phyloP scores from a whole-genome alignment of 345 rosid species.

The Geranium brycei region DNA sequence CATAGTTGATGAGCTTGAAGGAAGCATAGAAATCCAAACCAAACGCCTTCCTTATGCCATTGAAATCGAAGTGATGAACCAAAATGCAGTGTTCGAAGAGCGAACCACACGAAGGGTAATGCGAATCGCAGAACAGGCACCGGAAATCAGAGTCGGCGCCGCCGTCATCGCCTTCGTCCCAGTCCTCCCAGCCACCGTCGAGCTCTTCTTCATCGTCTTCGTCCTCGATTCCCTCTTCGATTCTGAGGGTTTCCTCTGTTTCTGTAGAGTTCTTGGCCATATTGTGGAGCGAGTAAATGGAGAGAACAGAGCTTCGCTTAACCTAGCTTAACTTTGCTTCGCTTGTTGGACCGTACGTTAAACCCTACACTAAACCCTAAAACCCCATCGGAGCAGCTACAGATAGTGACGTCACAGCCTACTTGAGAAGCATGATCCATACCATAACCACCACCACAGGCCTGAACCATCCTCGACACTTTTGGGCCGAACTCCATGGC shows the following conservation, averaged over 20 bases:
- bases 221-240: slow-evolving; percentile 13
- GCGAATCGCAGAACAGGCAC: slow-evolving; percentile 61
- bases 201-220: slow-evolving; percentile 22
- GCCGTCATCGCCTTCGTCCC: slow-evolving; percentile 37
- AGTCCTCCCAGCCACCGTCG: slow-evolving; percentile 48
- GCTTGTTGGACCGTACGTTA: background rate
- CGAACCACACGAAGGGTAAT: slow-evolving; percentile 30
- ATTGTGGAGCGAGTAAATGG: background rate
- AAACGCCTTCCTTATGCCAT: slow-evolving; percentile 29
- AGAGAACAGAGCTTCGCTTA: background rate
- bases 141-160: slow-evolving; percentile 29
- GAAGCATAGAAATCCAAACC: slow-evolving; percentile 61
- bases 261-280: slow-evolving; percentile 11
- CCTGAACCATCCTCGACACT: too few relatives aligned
- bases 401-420: background rate
- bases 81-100: slow-evolving; percentile 53
- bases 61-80: slow-evolving; percentile 50
- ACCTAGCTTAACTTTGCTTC: too few relatives aligned
- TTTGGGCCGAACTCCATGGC: too few relatives aligned
- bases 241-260: slow-evolving; percentile 3
- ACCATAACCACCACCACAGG: too few relatives aligned
- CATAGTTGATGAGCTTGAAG: slow-evolving; percentile 76
- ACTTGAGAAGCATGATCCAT: too few relatives aligned
- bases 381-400: background rate
- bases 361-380: background rate